Evolutionary conservation across 2,329 filamentous ascomycete species (phyloP).

Genomic region (Amauroascus niger): DNA sequence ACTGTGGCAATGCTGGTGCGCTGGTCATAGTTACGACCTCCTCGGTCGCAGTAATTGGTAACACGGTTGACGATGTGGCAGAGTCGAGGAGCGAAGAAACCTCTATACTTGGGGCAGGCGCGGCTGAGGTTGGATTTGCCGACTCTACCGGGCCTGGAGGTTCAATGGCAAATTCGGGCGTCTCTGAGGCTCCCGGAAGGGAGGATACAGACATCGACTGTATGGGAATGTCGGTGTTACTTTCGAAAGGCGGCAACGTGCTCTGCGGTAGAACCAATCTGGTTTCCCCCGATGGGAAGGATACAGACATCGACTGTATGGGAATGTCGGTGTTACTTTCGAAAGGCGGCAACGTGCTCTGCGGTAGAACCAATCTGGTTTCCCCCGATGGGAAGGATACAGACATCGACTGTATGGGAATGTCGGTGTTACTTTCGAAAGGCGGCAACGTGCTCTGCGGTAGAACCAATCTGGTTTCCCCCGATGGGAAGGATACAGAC

Average conservation of each 20-base stretch:
- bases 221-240: not conserved
- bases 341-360: not conserved
- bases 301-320: not conserved
- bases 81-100: not conserved
- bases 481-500: not conserved
- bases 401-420: not conserved
- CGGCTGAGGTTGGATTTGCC: not conserved
- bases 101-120: not conserved
- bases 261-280: not conserved
- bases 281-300: not conserved
- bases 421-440: not conserved
- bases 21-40: not conserved
- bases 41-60: not conserved
- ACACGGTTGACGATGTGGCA: not conserved
- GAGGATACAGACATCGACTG: not conserved
- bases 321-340: not conserved
- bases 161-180: not conserved
- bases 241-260: not conserved
- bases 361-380: too few species aligned
- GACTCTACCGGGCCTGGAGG: not conserved
- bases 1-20: constrained; percentile 1
- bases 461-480: too few species aligned
- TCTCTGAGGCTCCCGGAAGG: not conserved
- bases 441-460: not conserved
- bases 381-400: not conserved